phyloP scores from a whole-genome alignment of 1,139 yeast species.

The Sugiyamaella neomexicana region DNA sequence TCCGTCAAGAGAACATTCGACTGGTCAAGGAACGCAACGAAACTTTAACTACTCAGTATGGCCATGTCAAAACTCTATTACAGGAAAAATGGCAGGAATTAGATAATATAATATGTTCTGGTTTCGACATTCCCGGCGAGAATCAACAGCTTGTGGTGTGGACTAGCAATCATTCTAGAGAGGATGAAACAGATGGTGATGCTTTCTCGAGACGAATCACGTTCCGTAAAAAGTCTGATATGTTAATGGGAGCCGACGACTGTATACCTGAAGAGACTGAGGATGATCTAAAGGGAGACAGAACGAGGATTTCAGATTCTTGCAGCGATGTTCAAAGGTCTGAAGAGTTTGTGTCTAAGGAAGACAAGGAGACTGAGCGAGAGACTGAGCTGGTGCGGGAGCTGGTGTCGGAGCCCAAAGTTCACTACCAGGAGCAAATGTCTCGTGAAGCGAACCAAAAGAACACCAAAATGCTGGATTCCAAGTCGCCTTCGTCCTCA shows the following conservation, averaged over 20 bases:
- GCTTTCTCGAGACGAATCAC: conserved; percentile 11
- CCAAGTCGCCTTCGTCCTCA: no score
- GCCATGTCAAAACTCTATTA: conserved; percentile 14
- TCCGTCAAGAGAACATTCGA: conserved; percentile 29
- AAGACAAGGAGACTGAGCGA: neutral
- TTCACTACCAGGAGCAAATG: no score
- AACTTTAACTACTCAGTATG: conserved; percentile 7
- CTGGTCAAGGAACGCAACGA: conserved; percentile 19
- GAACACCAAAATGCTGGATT: no score
- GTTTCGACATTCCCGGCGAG: conserved; percentile 10
- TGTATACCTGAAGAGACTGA: conserved; percentile 23
- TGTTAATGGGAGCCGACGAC: conserved; percentile 3
- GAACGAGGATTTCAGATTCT: neutral
- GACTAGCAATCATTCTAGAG: neutral
- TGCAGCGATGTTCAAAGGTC: neutral
- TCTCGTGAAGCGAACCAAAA: no score
- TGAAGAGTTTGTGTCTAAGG: no score
- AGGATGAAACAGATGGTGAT: conserved; percentile 1
- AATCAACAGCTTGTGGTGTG: conserved; percentile 6
- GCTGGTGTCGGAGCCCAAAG: no score
- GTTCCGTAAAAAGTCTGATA: conserved; percentile 14
- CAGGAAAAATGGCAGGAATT: conserved; percentile 22
- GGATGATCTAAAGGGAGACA: conserved; percentile 9
- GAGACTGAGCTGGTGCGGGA: no score
- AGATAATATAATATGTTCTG: conserved; percentile 16